Evolutionary conservation across 2,329 filamentous ascomycete genomes (phyloP), one percentile per base, ranked within the genome.

Genomic region (Ophiocordyceps polyrhachis-furcata): DNA sequence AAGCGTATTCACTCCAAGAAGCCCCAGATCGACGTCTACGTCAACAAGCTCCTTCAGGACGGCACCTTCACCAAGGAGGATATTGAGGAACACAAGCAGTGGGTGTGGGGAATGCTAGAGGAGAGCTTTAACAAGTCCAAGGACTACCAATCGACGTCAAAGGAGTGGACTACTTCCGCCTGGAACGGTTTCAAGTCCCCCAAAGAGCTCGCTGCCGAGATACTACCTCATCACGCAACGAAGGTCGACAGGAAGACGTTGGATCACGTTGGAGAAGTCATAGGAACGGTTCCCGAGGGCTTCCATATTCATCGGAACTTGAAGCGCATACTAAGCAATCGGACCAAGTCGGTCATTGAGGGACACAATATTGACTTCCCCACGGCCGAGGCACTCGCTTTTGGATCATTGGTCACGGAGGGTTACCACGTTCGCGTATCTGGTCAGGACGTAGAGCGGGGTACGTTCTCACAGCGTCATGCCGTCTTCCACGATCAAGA

Each of bases 161-260:
- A 94, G 69, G 91, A 98, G 67, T 98, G 91, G 91, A 79, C 94
- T 54, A 96, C 91, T 9, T 95, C 88, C 44, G 89, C 91, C 46
- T 98, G 91, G 91, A 93, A 98, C 68, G 89, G 89, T 50, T 96
- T 98, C 79, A 96, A 96, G 71, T 93, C 88, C 29, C 91, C 91
- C 56, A 96, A 95, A 72, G 91, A 98, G 66, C 73, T 98, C 50
- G 88, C 89, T 29, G 91, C 81, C 21, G 91, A 98, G 69, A 79
- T 96, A 41, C 72, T 98, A 44, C 88, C 89, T 43, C 91, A 98
- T 67, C 76, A 85, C 55, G 81, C 86, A 23, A 98, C 91, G 37
- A 83, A 79, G 43, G 80, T 96, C 41, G 79, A 83, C 50, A 59
- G 63, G 48, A 73, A 82, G 50, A 79, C 77, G 14, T 66, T 96